Base-by-base conservation (phyloP, 148 eudicot genomes). In the Chenopodium suecicum region DNA sequence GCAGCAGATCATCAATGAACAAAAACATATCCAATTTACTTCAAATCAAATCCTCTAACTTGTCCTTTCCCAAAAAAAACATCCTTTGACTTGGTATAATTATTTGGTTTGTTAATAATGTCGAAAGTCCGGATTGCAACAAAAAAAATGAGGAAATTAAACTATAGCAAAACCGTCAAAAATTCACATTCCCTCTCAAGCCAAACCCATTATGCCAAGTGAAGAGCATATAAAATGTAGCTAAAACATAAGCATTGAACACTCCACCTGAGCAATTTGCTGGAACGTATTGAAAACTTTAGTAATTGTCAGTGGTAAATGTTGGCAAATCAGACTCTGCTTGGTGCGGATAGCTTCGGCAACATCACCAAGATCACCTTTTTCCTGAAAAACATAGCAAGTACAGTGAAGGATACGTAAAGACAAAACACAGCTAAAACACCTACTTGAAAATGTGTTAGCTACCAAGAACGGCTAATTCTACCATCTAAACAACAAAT, bases 361-460 rank as follows among this genome's bases (percentile, higher is more conserved):
- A 71, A 96, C 99, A 74, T 90, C 92, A 69, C 99, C 99, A 83
- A 96, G 82, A 83, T 96, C 99, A 77, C 99, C 99, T 79, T 90
- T 86, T 20, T 90, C 86, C 98, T 94, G 72, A 47, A 63, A 88
- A 16, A 25, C 64, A 58, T 19, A 60, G 25, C 20, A 44, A 44
- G 44, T 20, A 62, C 27, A 75, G 23, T 60, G 27, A 27, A 76
- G 8, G 47, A 29, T 25, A 52, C 7, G 6, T 3, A 1, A 19
- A 52, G 11, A 70, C 23, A 17, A 70, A 37, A 70, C 23, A 16
- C 73, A 70, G 7, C 32, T 20, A 54, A 69, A 12, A 22, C 4
- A 34, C 52, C 70, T 25, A 32, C 75, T 34, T 34, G n/a, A 23
- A 70, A 70, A 7, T 70, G 46, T 31, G 29, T 13, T 29, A 58